Evolutionary conservation across 805 yeast genomes (phyloP), one percentile per base, ranked within the genome.

Genomic region (Deakozyma indianensis): DNA sequence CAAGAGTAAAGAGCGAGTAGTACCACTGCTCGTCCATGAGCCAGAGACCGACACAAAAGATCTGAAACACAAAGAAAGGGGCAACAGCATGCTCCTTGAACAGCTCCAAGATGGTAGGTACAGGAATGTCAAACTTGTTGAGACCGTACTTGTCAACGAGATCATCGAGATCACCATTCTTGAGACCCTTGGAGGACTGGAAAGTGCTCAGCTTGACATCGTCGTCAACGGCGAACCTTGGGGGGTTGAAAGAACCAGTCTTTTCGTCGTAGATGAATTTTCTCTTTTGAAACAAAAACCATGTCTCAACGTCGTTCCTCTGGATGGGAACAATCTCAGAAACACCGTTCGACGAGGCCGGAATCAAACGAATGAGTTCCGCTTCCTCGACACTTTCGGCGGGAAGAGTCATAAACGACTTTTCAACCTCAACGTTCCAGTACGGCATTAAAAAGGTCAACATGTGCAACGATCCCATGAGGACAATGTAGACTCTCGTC

Each of bases 51-150:
- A 90, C 94, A 60, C 96, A 88, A 62, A 92, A 92, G 47, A 92
- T 72, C 68, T 92, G 98, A 70, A 92, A 92, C 22, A 92, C 95
- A 56, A 92, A 92, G 62, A 92, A 85, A 11, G 98, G 98, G 14
- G 98, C 97, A 35, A 92, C 88, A 9, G 97, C 97, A 61, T 92
- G 98, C 65, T 92, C 97, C 59, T 85, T 81, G 70, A 92, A 92
- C 56, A 92, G 70, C 63, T 90, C 97, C 47, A 74, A 51, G 56
- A 92, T 90, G 0, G 95, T 76, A 43, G 98, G 98, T 46, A 92
- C 74, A 24, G 98, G 98, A 53, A 92, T 90, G 59, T 92, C 98
- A 59, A 92, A 92, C 53, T 74, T 74, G 67, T 92, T 92, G 52
- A 71, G 70, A 45, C 98, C 98, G 60, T 80, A 92, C 48, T 75